Percentiles rank a stretch among this genome's conserved stretches.
Conservation (phyloP, 352 stramenopile species). For the Paralagenidium karlingii region DNA sequence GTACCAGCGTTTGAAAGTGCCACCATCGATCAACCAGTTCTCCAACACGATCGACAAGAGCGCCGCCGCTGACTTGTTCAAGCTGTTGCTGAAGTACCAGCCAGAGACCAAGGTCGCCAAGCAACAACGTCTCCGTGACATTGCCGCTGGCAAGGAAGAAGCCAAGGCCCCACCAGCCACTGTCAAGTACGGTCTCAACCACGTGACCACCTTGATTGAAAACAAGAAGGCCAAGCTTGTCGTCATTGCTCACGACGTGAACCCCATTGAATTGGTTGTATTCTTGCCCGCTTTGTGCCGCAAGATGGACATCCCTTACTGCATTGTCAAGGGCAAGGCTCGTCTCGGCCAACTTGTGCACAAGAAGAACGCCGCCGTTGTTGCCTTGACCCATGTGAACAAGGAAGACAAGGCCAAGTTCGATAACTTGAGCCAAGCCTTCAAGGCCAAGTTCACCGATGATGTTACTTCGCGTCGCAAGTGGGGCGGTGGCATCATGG, state of each 20-base stretch:
- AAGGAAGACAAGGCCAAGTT: conserved; percentile 98
- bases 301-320: conserved; percentile 99
- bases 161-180: conserved; percentile 80
- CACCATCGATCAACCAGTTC: conserved; percentile 99
- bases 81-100: conserved; percentile 98
- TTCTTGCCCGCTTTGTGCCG: conserved; percentile 97
- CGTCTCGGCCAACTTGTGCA: conserved; percentile 97
- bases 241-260: conserved; percentile 98
- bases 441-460: conserved; percentile 97
- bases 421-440: conserved; percentile 86
- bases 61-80: conserved; percentile 96
- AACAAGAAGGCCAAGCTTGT: conserved; percentile 99
- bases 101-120: conserved; percentile 97
- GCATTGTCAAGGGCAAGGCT: conserved; percentile 99
- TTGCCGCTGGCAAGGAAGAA: conserved; percentile 90
- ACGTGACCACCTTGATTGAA: conserved; percentile 98
- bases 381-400: conserved; percentile 95
- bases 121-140: conserved; percentile 94
- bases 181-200: conserved; percentile 98
- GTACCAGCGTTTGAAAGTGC: conserved; percentile 98
- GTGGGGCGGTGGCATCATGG: conserved; percentile 99
- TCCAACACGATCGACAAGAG: conserved; percentile 98
- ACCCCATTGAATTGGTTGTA: conserved; percentile 97
- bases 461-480: conserved; percentile 86
- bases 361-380: conserved; percentile 96